These are phyloP conservation scores for Fusarium sp. DNA, from an alignment of 2,329 filamentous ascomycete species.

Conservation along the genomic window DNA sequence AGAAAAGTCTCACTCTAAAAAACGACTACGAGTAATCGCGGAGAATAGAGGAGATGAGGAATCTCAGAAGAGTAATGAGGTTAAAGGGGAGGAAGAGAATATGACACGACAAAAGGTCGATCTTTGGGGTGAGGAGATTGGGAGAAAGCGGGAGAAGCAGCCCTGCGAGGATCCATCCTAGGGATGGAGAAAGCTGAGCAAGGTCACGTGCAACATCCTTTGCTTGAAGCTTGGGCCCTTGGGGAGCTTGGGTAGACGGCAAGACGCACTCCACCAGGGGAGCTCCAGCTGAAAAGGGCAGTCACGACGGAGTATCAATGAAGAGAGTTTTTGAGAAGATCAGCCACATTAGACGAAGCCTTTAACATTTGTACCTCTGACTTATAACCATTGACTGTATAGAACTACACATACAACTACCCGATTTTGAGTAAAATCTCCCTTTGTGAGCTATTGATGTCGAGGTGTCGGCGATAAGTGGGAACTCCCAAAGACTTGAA, in stretches of 20 bases:
- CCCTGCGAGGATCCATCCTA: slow-evolving; percentile 31
- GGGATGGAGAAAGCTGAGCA: slow-evolving; percentile 13
- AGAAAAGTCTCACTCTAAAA: slow-evolving; percentile 28
- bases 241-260: background rate
- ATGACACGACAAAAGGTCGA: slow-evolving; percentile 46
- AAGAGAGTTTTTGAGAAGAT: background rate
- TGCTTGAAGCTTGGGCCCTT: slow-evolving; percentile 23
- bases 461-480: background rate
- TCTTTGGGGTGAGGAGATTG: slow-evolving; percentile 41
- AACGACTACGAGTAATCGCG: slow-evolving; percentile 35
- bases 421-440: too few relatives aligned
- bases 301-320: background rate
- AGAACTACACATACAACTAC: too few relatives aligned
- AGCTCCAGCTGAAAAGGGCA: background rate
- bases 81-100: slow-evolving; percentile 34
- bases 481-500: slow-evolving; percentile 1
- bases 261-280: slow-evolving; percentile 3
- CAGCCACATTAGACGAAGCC: too few relatives aligned
- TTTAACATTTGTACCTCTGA: too few relatives aligned
- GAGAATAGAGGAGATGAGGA: slow-evolving; percentile 41
- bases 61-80: slow-evolving; percentile 38
- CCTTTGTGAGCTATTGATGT: background rate
- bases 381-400: too few relatives aligned
- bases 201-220: slow-evolving; percentile 30
- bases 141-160: slow-evolving; percentile 47